These are phyloP conservation scores for Globisporangium takayamanum DNA, from an alignment of 352 stramenopile genomes.

Conservation along the genomic window DNA sequence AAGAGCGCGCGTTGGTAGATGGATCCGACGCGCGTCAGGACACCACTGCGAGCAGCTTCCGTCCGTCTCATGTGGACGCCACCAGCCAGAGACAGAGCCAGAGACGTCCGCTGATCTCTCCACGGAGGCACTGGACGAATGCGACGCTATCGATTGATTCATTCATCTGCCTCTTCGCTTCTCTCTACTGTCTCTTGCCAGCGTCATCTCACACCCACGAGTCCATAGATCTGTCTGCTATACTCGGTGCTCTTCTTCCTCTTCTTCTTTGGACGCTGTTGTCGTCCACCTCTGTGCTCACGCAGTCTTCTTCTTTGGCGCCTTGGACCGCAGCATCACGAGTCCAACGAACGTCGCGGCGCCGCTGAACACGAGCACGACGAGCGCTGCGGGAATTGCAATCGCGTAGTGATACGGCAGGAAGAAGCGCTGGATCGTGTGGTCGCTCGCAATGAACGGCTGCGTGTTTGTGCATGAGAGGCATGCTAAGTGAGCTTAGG, in stretches of 20 bases:
- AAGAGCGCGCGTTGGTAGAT: not conserved
- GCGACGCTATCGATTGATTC: not conserved
- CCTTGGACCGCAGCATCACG: constrained; percentile 87
- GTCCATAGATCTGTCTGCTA: not conserved
- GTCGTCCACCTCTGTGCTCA: not conserved
- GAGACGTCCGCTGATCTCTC: not conserved
- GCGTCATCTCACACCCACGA: too few relatives aligned
- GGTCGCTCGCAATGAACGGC: constrained; percentile 83
- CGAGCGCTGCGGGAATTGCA: constrained; percentile 74
- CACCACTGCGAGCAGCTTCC: not conserved
- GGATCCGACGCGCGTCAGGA: too few relatives aligned
- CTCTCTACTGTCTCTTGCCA: too few relatives aligned
- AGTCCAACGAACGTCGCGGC: constrained; percentile 84
- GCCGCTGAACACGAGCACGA: constrained; percentile 82
- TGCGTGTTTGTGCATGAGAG: constrained; percentile 17
- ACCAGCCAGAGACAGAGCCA: not conserved
- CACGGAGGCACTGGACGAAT: not conserved
- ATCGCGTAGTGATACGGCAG: constrained; percentile 87
- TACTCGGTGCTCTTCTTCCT: not conserved
- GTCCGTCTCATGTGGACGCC: too few relatives aligned
- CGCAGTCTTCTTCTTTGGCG: constrained; percentile 48
- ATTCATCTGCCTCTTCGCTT: not conserved
- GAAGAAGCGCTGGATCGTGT: constrained; percentile 80
- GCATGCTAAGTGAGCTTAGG: not conserved
- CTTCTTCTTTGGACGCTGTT: not conserved